Conservation (phyloP, 176 grass and related monocot genomes). For the Zoysia pacifica region DNA sequence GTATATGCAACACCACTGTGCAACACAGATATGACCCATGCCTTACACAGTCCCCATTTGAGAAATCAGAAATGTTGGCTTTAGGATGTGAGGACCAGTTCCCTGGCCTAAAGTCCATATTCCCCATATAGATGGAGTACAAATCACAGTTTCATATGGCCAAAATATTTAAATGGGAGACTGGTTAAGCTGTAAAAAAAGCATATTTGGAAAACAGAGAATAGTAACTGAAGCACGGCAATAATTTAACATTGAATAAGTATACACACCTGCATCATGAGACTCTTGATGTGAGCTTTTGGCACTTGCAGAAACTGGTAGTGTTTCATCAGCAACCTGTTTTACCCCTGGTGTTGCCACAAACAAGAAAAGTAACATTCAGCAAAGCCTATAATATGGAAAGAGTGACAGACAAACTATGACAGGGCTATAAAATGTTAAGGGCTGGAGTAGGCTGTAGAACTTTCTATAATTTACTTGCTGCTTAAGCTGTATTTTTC, state of each 20-base stretch:
- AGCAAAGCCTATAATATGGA: neutral
- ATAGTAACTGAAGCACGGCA: neutral
- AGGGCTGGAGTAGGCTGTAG: neutral
- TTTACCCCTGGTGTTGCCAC: conserved; percentile 19
- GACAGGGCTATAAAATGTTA: neutral
- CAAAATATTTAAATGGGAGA: neutral
- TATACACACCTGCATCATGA: conserved; percentile 36
- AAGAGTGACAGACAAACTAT: neutral
- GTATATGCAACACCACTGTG: neutral
- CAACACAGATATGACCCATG: neutral
- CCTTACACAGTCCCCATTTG: neutral
- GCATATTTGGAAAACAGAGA: conserved; percentile 3
- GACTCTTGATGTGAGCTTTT: conserved; percentile 41
- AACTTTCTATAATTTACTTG: no score
- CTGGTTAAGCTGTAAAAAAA: conserved; percentile 13
- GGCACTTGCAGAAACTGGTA: conserved; percentile 29
- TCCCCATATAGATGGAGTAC: no score
- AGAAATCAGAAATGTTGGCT: neutral
- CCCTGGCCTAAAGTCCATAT: neutral
- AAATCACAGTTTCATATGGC: neutral
- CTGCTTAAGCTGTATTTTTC: neutral
- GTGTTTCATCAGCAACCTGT: conserved; percentile 13
- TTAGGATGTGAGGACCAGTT: neutral
- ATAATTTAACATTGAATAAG: conserved; percentile 3
- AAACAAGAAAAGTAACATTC: conserved; percentile 14